Conservation (phyloP, 176 grass and related monocot genomes). For the Saccharum officinarum region DNA sequence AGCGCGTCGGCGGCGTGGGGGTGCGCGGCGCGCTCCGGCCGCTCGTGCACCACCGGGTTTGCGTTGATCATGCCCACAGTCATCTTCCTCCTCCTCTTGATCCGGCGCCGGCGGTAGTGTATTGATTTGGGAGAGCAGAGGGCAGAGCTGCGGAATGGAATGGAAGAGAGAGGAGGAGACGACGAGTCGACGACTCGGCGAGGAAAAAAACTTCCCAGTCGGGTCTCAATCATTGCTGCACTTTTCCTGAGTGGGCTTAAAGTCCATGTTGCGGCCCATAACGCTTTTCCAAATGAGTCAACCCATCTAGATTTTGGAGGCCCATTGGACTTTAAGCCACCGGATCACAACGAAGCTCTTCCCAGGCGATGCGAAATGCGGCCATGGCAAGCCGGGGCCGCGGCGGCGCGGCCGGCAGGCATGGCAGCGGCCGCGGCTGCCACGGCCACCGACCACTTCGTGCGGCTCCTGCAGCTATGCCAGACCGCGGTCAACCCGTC, state of each 20-base stretch:
- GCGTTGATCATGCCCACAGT: slow-evolving; percentile 98
- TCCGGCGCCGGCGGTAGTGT: background rate
- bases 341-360: background rate
- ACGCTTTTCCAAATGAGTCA: background rate
- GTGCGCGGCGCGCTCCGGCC: slow-evolving; percentile 60
- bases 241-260: background rate
- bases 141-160: background rate
- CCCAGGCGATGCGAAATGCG: slow-evolving; percentile 42
- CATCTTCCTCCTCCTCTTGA: slow-evolving; percentile 43
- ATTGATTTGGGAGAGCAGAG: slow-evolving; percentile 22
- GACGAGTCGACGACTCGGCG: background rate
- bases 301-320: background rate
- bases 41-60: slow-evolving; percentile 89
- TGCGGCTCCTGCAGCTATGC: slow-evolving; percentile 58
- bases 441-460: slow-evolving; percentile 33
- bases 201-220: background rate
- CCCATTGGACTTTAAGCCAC: slow-evolving; percentile 1
- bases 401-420: slow-evolving; percentile 21
- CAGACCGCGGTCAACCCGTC: slow-evolving; percentile 18
- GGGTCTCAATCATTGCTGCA: slow-evolving; percentile 3
- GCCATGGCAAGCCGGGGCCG: slow-evolving; percentile 9
- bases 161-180: background rate
- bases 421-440: background rate
- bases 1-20: slow-evolving; percentile 54
- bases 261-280: background rate